These are phyloP conservation scores for Gynostemma pentaphyllum DNA, from an alignment of 306 rosid species.

Conservation along the genomic window DNA sequence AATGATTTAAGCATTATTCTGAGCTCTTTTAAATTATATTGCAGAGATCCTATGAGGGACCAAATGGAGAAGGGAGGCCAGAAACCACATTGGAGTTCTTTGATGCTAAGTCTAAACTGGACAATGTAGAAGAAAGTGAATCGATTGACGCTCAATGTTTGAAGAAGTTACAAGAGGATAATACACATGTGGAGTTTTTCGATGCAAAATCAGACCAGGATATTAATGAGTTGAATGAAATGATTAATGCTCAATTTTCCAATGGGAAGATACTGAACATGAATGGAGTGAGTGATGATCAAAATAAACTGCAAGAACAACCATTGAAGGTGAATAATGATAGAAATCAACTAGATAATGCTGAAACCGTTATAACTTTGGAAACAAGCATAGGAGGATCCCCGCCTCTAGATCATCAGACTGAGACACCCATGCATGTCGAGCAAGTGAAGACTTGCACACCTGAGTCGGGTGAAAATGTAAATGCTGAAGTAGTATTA, in stretches of 20 bases:
- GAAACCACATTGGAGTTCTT: conserved; percentile 1
- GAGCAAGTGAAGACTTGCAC: not conserved
- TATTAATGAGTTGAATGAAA: not conserved
- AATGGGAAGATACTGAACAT: not conserved
- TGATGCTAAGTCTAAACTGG: not conserved
- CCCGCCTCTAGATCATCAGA: not conserved
- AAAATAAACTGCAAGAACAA: conserved; percentile 7
- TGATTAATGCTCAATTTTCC: not conserved
- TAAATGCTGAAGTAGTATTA: not conserved
- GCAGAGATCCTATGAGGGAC: not conserved
- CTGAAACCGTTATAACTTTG: not conserved
- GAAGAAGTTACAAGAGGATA: conserved; percentile 3
- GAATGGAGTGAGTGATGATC: not conserved
- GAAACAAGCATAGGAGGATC: not conserved
- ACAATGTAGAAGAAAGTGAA: not conserved
- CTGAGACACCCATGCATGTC: not conserved
- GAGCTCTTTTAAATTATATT: not conserved
- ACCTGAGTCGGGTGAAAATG: not conserved
- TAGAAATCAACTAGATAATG: not conserved
- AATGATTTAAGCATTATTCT: not conserved
- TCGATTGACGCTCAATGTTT: not conserved
- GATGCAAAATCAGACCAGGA: not conserved
- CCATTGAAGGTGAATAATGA: not conserved
- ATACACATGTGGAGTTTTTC: not conserved
- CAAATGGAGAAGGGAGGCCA: not conserved